phyloP scores from a whole-genome alignment of 768 basidiomycete species.

The Grammothele lineata region DNA sequence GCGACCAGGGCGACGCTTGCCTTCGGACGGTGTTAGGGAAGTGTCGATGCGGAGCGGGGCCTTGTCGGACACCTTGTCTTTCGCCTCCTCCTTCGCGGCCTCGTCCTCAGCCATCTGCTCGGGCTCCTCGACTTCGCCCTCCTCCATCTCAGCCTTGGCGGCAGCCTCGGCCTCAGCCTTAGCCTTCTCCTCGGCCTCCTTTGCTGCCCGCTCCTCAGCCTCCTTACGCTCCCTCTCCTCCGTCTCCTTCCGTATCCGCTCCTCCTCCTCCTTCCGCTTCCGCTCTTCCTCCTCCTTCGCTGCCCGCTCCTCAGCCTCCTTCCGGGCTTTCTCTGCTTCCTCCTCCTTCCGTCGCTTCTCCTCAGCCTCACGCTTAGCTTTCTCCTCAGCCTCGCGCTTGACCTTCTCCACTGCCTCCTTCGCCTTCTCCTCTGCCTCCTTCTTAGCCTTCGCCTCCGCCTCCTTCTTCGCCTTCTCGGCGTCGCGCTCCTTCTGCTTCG shows the following conservation, averaged over 20 bases:
- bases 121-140: constrained; percentile 42
- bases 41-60: constrained; percentile 68
- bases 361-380: constrained; percentile 36
- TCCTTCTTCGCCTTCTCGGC: constrained; percentile 27
- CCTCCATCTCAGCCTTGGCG: constrained; percentile 33
- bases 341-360: constrained; percentile 29
- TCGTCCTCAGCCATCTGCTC: constrained; percentile 27
- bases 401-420: constrained; percentile 32
- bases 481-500: constrained; percentile 25
- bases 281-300: constrained; percentile 32
- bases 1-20: constrained; percentile 62
- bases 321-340: constrained; percentile 24
- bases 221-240: constrained; percentile 34
- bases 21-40: constrained; percentile 37
- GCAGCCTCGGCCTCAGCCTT: constrained; percentile 36
- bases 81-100: constrained; percentile 31
- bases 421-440: constrained; percentile 41
- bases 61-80: constrained; percentile 42
- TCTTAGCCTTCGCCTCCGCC: constrained; percentile 34
- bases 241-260: constrained; percentile 28
- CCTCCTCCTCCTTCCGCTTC: constrained; percentile 36
- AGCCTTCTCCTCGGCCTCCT: constrained; percentile 32
- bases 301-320: constrained; percentile 36
- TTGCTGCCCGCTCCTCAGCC: constrained; percentile 32
- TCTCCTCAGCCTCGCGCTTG: constrained; percentile 35